Conservation (phyloP, 345 rosid genomes). For the Melaleuca alternifolia region DNA sequence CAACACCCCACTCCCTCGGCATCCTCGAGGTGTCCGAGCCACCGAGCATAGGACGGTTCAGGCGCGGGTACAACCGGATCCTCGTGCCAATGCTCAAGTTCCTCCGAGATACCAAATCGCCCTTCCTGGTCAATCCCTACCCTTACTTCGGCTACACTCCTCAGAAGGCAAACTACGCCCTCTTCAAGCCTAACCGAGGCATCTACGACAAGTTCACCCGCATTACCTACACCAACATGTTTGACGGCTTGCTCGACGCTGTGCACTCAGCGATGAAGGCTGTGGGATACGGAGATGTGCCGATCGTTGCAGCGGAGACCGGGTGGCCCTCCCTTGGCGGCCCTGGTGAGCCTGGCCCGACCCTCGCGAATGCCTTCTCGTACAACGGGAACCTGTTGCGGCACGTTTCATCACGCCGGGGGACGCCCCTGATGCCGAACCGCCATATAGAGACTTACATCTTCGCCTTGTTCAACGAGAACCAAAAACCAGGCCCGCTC, state of each 20-base stretch:
- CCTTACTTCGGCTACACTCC: constrained; percentile 56
- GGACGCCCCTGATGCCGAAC: constrained; percentile 84
- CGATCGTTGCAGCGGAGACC: constrained; percentile 57
- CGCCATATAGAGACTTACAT: constrained; percentile 54
- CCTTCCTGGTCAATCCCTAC: constrained; percentile 72
- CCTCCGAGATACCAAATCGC: constrained; percentile 58
- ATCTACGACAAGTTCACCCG: constrained; percentile 38
- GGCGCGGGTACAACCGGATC: constrained; percentile 22
- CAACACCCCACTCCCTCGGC: constrained; percentile 66
- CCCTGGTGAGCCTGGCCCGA: constrained; percentile 23
- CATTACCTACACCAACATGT: constrained; percentile 59
- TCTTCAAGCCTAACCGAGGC: constrained; percentile 47
- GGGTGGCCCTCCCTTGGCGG: constrained; percentile 87
- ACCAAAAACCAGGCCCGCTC: constrained; percentile 49
- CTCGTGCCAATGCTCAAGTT: constrained; percentile 61
- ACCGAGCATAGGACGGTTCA: constrained; percentile 58
- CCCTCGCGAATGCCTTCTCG: constrained; percentile 37
- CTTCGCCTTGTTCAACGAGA: constrained; percentile 77
- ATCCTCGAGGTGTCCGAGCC: constrained; percentile 16
- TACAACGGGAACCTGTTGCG: constrained; percentile 43
- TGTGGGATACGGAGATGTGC: constrained; percentile 54
- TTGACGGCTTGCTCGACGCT: constrained; percentile 54
- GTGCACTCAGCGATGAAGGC: constrained; percentile 64
- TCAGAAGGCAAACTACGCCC: constrained; percentile 21
- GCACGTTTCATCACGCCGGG: constrained; percentile 28